Percentiles rank a stretch among this genome's conserved stretches.
phyloP scores from a whole-genome alignment of 805 yeast species.

The Kockiozyma suomiensis region DNA sequence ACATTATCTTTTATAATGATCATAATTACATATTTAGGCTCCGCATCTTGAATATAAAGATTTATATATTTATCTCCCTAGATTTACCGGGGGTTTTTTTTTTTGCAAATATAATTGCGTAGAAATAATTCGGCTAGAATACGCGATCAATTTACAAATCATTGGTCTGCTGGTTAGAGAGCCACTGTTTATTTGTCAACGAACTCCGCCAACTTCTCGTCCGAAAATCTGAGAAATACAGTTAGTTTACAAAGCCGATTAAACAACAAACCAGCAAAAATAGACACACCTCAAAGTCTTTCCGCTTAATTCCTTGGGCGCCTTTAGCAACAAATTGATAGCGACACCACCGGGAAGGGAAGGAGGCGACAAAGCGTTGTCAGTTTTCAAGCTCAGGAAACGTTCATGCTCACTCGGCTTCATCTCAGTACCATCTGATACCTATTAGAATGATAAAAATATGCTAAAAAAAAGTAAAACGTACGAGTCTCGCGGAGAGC shows the following conservation, averaged over 20 bases:
- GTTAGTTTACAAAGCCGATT: neutral
- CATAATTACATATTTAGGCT: neutral
- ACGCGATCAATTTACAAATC: no score
- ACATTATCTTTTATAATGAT: neutral
- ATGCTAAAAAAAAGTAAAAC: conserved; percentile 13
- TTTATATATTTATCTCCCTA: neutral
- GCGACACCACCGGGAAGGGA: conserved; percentile 71
- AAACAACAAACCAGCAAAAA: conserved; percentile 41
- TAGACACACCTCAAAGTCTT: conserved; percentile 57
- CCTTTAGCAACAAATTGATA: conserved; percentile 64
- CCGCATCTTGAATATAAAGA: neutral
- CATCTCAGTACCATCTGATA: conserved; percentile 58
- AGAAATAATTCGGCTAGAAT: no score
- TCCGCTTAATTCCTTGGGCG: conserved; percentile 64
- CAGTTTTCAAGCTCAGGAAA: conserved; percentile 64
- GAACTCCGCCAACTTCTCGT: conserved; percentile 20
- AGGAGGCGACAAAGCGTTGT: conserved; percentile 64
- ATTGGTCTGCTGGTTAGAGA: no score
- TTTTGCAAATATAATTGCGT: no score
- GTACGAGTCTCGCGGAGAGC: conserved; percentile 66
- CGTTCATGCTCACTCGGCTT: conserved; percentile 56
- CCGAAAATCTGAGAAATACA: conserved; percentile 14
- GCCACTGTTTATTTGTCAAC: neutral
- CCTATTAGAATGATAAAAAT: neutral
- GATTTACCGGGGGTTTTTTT: no score